phyloP scores from a whole-genome alignment of 176 grass and related monocot genomes.

The Calamus simplicifolius region DNA sequence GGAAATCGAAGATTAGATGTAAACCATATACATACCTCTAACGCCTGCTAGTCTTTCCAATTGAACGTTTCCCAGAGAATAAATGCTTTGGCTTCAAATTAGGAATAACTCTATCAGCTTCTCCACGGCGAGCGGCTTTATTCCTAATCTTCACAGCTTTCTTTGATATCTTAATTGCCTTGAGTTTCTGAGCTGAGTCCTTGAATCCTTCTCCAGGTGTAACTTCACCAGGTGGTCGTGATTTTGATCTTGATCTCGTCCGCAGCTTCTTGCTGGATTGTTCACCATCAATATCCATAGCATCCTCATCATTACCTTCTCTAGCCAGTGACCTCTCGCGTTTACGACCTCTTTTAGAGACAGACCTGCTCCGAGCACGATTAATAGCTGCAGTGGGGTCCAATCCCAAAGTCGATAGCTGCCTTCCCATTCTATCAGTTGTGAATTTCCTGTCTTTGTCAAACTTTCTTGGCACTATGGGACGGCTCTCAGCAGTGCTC shows the following conservation, averaged over 20 bases:
- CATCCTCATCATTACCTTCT: constrained; percentile 25
- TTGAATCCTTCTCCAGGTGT: constrained; percentile 60
- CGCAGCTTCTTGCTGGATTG: constrained; percentile 51
- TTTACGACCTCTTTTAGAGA: constrained; percentile 39
- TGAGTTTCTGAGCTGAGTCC: constrained; percentile 53
- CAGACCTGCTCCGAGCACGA: constrained; percentile 25
- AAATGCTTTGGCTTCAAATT: constrained; percentile 87
- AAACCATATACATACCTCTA: constrained; percentile 19
- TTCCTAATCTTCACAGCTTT: constrained; percentile 48
- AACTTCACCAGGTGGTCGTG: constrained; percentile 36
- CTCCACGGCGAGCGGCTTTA: constrained; percentile 71
- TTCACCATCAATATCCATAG: constrained; percentile 53
- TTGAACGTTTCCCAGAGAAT: constrained; percentile 65
- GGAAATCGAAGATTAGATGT: too few relatives aligned
- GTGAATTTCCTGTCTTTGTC: constrained; percentile 45
- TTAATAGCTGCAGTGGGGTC: constrained; percentile 42
- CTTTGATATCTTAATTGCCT: constrained; percentile 48
- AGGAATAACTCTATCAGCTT: constrained; percentile 71
- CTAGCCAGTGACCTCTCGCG: constrained; percentile 43
- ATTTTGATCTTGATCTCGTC: constrained; percentile 33
- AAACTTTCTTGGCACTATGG: constrained; percentile 61
- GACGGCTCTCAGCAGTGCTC: constrained; percentile 76
- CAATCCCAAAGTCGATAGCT: constrained; percentile 46
- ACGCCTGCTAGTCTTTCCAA: constrained; percentile 59
- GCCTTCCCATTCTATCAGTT: constrained; percentile 37